Conservation (phyloP, 805 yeast species). For the Sporopachydermia quercuum region DNA sequence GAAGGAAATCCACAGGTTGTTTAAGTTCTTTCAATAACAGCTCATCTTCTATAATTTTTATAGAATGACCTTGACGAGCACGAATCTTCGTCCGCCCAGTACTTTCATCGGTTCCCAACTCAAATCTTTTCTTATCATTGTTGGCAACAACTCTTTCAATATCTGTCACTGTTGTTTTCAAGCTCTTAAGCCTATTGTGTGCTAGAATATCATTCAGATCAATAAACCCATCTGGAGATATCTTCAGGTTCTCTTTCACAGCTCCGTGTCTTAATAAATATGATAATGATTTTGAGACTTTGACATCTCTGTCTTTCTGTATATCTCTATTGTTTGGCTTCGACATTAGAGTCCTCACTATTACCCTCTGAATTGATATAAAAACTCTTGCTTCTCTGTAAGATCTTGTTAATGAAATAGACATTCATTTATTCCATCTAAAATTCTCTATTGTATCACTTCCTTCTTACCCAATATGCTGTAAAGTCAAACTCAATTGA, state of each 20-base stretch:
- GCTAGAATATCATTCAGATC: constrained; percentile 34
- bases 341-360: no score
- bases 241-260: constrained; percentile 41
- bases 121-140: constrained; percentile 63
- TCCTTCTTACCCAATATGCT: no score
- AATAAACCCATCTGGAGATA: constrained; percentile 58
- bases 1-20: constrained; percentile 27
- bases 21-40: constrained; percentile 26
- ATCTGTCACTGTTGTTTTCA: constrained; percentile 40
- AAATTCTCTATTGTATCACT: no score
- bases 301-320: constrained; percentile 24
- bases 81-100: constrained; percentile 31
- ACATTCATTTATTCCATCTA: no score
- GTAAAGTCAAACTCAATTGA: no score
- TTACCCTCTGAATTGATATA: no score
- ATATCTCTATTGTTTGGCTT: constrained; percentile 1
- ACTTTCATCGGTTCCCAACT: constrained; percentile 20
- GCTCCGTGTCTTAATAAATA: constrained; percentile 85
- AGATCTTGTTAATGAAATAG: no score
- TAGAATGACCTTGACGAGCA: constrained; percentile 89
- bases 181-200: constrained; percentile 43
- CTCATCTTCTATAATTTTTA: constrained; percentile 28
- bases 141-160: constrained; percentile 41
- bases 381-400: no score
- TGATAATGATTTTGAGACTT: constrained; percentile 61